Base-by-base conservation (phyloP, 192 early-diverging fungal genomes). In the Coemansia sp. region DNA sequence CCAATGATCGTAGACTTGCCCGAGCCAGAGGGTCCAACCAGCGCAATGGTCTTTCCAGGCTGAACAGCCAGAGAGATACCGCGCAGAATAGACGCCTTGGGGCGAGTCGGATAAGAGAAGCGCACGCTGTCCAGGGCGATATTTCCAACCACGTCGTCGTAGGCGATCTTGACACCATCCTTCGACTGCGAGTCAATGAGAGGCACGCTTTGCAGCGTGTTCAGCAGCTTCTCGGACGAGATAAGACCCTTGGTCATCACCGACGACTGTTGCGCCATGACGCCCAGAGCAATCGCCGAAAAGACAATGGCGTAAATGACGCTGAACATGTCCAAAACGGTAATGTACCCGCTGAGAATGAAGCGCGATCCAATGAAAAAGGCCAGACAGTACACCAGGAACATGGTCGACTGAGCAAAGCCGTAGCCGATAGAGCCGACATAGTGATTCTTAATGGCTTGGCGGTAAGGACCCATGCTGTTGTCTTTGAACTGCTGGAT, bases 1-100 rank as follows among this genome's bases (percentile, higher is more conserved):
- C 73, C 83, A 66, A 90, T 84, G 18, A 86, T 86, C 0, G 91
- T 91, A 1, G 87, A 88, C 70, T 97, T 97, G 62, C 95, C 95
- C 46, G 91, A 94, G 13, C 95, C 95, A 4, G 92, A 93, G 7
- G 89, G 83, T 3, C 96, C 96, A 4, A 95, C 95, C 33, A 97
- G 69, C 8, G 96, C 96, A 46, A 97, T 86, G 15, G 92, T 96
- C 74, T 85, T 76, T 27, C 92, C 92, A n/a, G 90, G 73, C 8
- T 74, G 60, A 9, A 73, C 85, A 4, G 55, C 62, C 16, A 90
- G 57, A 24, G 78, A 72, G 57, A 92, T 75, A 6, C 88, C 90
- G 24, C 81, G 82, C 34, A 94, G 75, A 64, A 93, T 88, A 1
- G 78, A 70, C n/a, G 87, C 86, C 33, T 85, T 77, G 5, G 83